Conservation (phyloP, 1,284 basidiomycete species). For the Ustilago bromivora region DNA sequence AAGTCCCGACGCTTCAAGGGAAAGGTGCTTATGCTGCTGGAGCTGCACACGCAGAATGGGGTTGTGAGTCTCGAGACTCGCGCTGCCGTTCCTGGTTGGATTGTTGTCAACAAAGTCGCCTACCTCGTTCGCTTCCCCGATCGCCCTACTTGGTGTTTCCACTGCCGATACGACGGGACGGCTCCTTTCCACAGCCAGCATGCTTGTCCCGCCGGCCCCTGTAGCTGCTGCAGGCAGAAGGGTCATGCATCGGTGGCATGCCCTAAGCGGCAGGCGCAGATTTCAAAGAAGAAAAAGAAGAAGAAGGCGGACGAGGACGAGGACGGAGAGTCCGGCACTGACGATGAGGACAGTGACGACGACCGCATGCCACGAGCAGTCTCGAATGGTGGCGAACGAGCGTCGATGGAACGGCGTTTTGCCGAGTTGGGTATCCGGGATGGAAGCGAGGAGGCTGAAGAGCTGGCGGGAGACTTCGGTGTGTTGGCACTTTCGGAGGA, state of each 20-base stretch:
- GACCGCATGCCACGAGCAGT: not conserved
- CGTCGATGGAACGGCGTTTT: slow-evolving; percentile 37
- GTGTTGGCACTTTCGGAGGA: slow-evolving; percentile 34
- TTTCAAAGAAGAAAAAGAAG: slow-evolving; percentile 20
- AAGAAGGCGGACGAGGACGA: not conserved
- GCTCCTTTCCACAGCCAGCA: slow-evolving; percentile 31
- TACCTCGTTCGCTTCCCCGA: slow-evolving; percentile 35
- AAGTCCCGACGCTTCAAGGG: slow-evolving; percentile 20
- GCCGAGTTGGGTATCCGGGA: slow-evolving; percentile 30
- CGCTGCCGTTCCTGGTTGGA: slow-evolving; percentile 32
- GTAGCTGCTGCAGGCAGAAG: slow-evolving; percentile 22
- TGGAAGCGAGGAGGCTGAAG: slow-evolving; percentile 24
- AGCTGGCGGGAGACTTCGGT: slow-evolving; percentile 36
- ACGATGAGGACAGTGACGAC: slow-evolving; percentile 9
- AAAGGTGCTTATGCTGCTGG: slow-evolving; percentile 33
- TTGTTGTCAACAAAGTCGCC: slow-evolving; percentile 18
- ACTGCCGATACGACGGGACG: slow-evolving; percentile 25
- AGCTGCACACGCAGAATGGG: slow-evolving; percentile 15
- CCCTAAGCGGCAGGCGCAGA: slow-evolving; percentile 16
- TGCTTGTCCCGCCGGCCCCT: slow-evolving; percentile 19
- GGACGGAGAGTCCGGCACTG: not conserved
- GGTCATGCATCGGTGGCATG: slow-evolving; percentile 25
- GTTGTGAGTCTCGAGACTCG: slow-evolving; percentile 16
- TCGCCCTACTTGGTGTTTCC: slow-evolving; percentile 37
- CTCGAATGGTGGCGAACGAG: slow-evolving; percentile 9